These are phyloP conservation scores for Colletotrichum aenigma DNA, from an alignment of 2,329 filamentous ascomycete genomes.

Conservation along the genomic window DNA sequence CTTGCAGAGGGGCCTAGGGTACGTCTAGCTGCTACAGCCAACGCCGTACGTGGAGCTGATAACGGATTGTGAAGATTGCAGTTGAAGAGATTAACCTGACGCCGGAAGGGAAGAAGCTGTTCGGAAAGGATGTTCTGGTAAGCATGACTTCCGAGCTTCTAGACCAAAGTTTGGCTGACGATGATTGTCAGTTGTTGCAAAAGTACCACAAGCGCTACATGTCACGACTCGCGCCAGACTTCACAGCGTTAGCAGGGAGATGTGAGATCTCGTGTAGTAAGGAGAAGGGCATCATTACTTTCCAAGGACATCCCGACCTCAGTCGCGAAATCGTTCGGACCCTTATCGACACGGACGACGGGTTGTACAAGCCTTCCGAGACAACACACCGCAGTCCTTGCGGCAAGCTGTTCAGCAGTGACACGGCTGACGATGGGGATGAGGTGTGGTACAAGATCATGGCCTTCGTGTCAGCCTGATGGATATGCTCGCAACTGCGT, in stretches of 20 bases:
- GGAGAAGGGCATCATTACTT: neutral
- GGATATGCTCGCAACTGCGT: neutral
- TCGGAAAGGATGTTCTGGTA: neutral
- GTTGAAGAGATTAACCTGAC: neutral
- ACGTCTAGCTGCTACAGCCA: neutral
- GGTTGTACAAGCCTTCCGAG: neutral
- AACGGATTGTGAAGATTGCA: neutral
- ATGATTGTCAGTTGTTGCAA: neutral
- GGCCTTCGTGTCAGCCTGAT: neutral
- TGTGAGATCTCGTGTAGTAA: neutral
- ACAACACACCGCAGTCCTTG: neutral
- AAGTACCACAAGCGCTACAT: neutral
- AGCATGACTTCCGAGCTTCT: neutral
- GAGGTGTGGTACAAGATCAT: neutral
- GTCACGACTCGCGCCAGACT: rapidly evolving
- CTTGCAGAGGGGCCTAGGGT: neutral
- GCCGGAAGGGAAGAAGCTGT: neutral
- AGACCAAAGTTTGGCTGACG: neutral
- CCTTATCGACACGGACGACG: neutral
- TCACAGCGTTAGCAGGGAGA: neutral
- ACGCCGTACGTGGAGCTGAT: neutral
- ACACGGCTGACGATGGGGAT: neutral
- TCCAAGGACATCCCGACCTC: neutral
- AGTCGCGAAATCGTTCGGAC: neutral
- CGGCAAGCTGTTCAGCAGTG: neutral